These are phyloP conservation scores for Cystoisospora suis DNA, from an alignment of 169 alveolate genomes.

Conservation along the genomic window DNA sequence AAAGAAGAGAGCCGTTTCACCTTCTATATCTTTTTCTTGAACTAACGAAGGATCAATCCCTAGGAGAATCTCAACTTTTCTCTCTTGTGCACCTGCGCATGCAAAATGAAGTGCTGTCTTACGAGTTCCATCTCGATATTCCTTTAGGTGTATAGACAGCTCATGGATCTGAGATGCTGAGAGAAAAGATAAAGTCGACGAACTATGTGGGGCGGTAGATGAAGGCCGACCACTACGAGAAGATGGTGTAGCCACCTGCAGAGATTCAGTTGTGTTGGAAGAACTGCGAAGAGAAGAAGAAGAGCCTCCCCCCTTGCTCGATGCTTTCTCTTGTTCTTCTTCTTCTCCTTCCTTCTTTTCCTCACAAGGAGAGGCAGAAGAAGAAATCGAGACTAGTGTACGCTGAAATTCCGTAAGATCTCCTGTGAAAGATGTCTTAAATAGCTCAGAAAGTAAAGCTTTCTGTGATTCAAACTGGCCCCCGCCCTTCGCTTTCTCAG, in stretches of 20 bases:
- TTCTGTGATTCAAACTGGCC: not conserved
- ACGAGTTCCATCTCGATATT: not conserved
- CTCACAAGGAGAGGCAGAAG: too few relatives aligned
- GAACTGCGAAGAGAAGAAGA: not conserved
- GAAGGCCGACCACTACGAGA: not conserved
- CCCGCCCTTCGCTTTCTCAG: not conserved
- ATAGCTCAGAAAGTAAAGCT: not conserved
- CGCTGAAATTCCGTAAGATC: not conserved
- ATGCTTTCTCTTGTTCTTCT: too few relatives aligned
- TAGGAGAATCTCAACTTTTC: not conserved
- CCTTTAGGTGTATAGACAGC: not conserved
- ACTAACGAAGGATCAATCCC: not conserved
- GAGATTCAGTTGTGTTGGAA: too few relatives aligned
- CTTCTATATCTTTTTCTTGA: not conserved
- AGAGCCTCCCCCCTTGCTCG: not conserved
- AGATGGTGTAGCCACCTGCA: not conserved
- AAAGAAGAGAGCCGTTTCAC: not conserved
- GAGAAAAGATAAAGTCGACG: not conserved
- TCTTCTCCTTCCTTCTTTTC: too few relatives aligned
- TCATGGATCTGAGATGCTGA: not conserved
- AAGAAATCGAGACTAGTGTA: not conserved
- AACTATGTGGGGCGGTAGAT: not conserved
- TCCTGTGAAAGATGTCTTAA: conserved; percentile 8
- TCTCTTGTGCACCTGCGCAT: not conserved
- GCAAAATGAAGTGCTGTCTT: conserved; percentile 25